Base-by-base conservation (phyloP, 805 yeast species). In the Barnettozyma botsteinii region DNA sequence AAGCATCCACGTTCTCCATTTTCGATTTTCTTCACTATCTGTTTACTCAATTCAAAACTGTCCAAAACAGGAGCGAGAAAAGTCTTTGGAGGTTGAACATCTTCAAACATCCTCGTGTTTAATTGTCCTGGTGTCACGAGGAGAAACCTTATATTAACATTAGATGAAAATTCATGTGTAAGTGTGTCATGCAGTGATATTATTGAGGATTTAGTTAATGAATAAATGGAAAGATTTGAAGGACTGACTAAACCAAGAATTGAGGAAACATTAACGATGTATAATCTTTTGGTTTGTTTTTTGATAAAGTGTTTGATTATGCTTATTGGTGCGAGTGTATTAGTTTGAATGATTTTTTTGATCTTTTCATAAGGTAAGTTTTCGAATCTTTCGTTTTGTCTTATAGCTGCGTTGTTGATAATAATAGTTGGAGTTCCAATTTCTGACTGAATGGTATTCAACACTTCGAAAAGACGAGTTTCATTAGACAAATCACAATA, bases 61-160 rank as follows among this genome's bases (percentile, higher is more conserved):
- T 77, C 76, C 14, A 86, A 60, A 31, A 84, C 78, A 0, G 96
- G 97, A 0, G 97, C 97, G 27, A 87, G 61, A 29, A 80, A 60
- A 18, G 75, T 67, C 27, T 80, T 75, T 2, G 96, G 96, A 1
- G 95, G 84, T 25, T 62, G 51, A 22, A 89, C 82, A 12, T 83
- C 83, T n/a, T 64, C 61, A 54, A 89, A 89, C 86, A 89, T 72
- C 3, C 59, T 54, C 0, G 96, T 85, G 41, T 75, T 73, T 45
- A 89, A 55, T 56, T 89, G 97, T 0, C 97, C 97, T 0, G 96
- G 93, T 39, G 86, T 72, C 0, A 87, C 75, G 18, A 89, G 64
- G 38, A 89, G 62, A 1, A 93, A 82, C 49, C 84, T 74, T 26
- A 85, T 74, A 8, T 85, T 80, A 33, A 61, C 62, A 26, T 69